These are phyloP conservation scores for Solanum peruvianum DNA, from an alignment of 257 asterid species.

Conservation along the genomic window DNA sequence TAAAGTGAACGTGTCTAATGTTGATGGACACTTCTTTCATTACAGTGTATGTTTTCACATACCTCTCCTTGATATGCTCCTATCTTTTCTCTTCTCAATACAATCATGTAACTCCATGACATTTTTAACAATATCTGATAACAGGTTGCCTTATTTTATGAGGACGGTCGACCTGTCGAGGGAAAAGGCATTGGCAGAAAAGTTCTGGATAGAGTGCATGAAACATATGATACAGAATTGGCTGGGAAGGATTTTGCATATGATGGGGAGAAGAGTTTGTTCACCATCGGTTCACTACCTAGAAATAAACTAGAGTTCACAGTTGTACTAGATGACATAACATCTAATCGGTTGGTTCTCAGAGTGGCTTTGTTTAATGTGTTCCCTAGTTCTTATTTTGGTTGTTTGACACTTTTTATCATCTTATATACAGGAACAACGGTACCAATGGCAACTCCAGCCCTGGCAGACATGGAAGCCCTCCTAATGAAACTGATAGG, in stretches of 20 bases:
- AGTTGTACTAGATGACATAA: conserved; percentile 74
- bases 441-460: conserved; percentile 64
- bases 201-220: conserved; percentile 72
- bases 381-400: not conserved
- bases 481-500: conserved; percentile 42
- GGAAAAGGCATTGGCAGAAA: conserved; percentile 90
- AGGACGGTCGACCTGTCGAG: conserved; percentile 91
- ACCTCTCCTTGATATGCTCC: not conserved
- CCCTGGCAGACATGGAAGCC: conserved; percentile 47
- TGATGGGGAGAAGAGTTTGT: conserved; percentile 87
- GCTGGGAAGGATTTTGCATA: conserved; percentile 77
- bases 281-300: conserved; percentile 84
- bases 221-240: conserved; percentile 61
- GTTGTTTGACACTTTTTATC: not conserved
- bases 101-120: not conserved
- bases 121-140: not conserved
- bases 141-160: conserved; percentile 85
- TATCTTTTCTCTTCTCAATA: not conserved
- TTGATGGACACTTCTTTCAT: conserved; percentile 72
- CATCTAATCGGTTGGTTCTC: conserved; percentile 48
- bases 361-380: not conserved
- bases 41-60: conserved; percentile 57
- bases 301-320: conserved; percentile 75
- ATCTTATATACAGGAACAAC: conserved; percentile 38
- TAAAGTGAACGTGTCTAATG: conserved; percentile 54